These are phyloP conservation scores for Boletus vinaceobasis DNA, from an alignment of 768 basidiomycete genomes.

Conservation along the genomic window DNA sequence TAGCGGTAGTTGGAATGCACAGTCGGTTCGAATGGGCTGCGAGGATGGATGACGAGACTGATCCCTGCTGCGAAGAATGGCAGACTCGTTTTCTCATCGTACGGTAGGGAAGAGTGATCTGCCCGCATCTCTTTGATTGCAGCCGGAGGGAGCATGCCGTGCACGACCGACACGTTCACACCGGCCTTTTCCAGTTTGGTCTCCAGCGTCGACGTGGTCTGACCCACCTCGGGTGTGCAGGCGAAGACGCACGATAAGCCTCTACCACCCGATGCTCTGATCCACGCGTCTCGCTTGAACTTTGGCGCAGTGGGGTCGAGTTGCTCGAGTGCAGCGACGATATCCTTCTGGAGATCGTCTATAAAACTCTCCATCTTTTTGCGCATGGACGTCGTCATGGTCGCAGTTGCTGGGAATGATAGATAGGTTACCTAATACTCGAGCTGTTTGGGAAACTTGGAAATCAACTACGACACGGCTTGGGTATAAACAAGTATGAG, in stretches of 20 bases:
- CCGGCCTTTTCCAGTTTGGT: slow-evolving; percentile 91
- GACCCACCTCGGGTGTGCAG: slow-evolving; percentile 31
- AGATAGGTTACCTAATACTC: not conserved
- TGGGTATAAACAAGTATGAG: too few species aligned
- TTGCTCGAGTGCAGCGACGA: slow-evolving; percentile 71
- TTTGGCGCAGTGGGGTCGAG: slow-evolving; percentile 68
- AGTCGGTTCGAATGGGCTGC: slow-evolving; percentile 91
- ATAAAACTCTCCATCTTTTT: slow-evolving; percentile 75
- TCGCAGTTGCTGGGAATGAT: too few species aligned
- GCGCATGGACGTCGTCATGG: slow-evolving; percentile 54
- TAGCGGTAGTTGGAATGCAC: slow-evolving; percentile 97
- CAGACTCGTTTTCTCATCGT: slow-evolving; percentile 55
- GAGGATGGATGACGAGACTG: slow-evolving; percentile 90
- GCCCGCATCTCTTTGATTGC: slow-evolving; percentile 95
- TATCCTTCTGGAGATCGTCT: slow-evolving; percentile 69
- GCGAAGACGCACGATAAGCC: slow-evolving; percentile 85
- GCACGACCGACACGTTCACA: slow-evolving; percentile 90
- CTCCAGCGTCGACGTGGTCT: slow-evolving; percentile 34
- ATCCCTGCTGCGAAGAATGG: slow-evolving; percentile 95
- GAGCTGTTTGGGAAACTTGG: not conserved
- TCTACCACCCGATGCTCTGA: slow-evolving; percentile 62
- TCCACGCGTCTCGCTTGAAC: slow-evolving; percentile 82
- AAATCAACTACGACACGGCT: too few species aligned
- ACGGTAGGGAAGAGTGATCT: slow-evolving; percentile 77
- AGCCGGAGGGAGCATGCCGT: slow-evolving; percentile 81